Conservation (phyloP, 1,284 basidiomycete genomes). For the Vanrija sp. region DNA sequence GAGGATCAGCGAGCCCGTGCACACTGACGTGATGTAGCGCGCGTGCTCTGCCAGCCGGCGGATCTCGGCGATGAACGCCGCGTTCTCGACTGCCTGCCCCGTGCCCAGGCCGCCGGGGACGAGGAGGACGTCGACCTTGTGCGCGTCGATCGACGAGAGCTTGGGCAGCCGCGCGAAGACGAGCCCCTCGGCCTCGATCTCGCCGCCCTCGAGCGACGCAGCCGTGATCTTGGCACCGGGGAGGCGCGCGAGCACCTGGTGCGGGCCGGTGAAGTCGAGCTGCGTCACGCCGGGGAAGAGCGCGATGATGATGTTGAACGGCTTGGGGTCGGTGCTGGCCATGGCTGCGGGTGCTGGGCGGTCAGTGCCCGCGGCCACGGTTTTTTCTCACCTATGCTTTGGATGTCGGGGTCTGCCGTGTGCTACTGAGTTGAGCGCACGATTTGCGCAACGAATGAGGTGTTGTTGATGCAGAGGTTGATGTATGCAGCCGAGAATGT, state of each 20-base stretch:
- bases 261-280: slow-evolving; percentile 12
- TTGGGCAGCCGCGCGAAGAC: not conserved
- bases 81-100: not conserved
- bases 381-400: too few species aligned
- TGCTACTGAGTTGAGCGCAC: too few species aligned
- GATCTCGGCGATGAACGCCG: not conserved
- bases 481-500: too few species aligned
- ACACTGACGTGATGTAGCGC: slow-evolving; percentile 6
- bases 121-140: slow-evolving; percentile 1
- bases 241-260: slow-evolving; percentile 4
- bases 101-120: slow-evolving; percentile 8
- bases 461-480: too few species aligned
- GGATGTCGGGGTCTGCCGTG: too few species aligned
- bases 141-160: not conserved
- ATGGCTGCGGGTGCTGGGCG: too few species aligned
- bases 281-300: slow-evolving; percentile 6
- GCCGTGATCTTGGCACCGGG: not conserved
- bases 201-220: not conserved
- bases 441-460: too few species aligned
- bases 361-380: too few species aligned
- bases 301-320: slow-evolving; percentile 2
- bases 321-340: too few species aligned
- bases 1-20: slow-evolving; percentile 12
- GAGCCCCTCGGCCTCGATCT: too few species aligned
- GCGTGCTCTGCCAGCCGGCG: not conserved